A percentile compares a stretch with the other conserved stretches of the same genome.
Evolutionary conservation across 2,329 filamentous ascomycete genomes (phyloP).

Genomic region (Septoria linicola): DNA sequence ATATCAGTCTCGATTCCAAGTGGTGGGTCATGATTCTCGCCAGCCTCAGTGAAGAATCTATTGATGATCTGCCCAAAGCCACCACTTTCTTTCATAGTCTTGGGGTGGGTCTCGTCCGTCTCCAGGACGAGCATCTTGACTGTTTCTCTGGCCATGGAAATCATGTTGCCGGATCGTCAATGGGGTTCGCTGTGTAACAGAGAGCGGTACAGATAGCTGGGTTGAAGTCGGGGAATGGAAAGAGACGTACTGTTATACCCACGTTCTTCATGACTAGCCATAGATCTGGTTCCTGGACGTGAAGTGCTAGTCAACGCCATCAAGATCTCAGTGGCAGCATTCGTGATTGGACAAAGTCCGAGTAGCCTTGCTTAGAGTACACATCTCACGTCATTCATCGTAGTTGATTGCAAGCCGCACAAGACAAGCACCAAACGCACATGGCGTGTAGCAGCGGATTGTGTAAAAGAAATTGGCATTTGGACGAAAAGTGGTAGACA

Average conservation of each 20-base stretch:
- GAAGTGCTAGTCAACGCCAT: too few relatives aligned
- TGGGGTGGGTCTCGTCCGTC: conserved; percentile 56
- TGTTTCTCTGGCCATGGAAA: conserved; percentile 26
- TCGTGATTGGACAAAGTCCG: background rate
- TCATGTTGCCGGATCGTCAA: background rate
- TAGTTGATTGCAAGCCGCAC: background rate
- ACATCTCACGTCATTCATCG: background rate
- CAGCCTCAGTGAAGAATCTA: conserved; percentile 52
- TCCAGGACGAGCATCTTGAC: conserved; percentile 56
- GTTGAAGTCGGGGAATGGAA: background rate
- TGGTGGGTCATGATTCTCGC: conserved; percentile 53
- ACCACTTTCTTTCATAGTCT: conserved; percentile 52
- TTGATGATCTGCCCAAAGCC: conserved; percentile 57
- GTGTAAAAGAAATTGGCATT: conserved; percentile 1
- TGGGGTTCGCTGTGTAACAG: background rate
- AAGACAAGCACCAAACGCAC: background rate
- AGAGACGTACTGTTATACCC: too few relatives aligned
- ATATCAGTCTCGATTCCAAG: conserved; percentile 57
- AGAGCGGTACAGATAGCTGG: too few relatives aligned
- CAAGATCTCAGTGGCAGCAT: background rate
- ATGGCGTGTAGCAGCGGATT: background rate
- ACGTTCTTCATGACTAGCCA: too few relatives aligned
- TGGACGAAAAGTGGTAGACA: background rate
- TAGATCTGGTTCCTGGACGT: too few relatives aligned
- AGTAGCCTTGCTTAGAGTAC: background rate